Percentiles rank a stretch among this genome's conserved stretches.
Evolutionary conservation across 306 rosid genomes (phyloP).

Genomic region (Fagus crenata): DNA sequence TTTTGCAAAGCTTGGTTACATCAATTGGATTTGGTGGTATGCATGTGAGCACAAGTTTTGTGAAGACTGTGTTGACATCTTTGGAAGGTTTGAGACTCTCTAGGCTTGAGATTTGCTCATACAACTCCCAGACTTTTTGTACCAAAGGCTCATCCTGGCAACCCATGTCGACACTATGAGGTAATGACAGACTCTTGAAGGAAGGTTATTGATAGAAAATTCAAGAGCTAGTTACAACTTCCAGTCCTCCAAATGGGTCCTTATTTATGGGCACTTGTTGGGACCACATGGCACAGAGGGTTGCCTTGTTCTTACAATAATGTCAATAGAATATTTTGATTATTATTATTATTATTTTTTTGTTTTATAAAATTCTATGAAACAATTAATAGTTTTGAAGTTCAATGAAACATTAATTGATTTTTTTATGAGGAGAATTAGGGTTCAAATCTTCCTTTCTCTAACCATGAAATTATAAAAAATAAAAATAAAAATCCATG

Average conservation of each 20-base stretch:
- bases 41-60: conserved; percentile 74
- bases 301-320: neutral
- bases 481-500: too few relatives aligned
- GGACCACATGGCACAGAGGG: conserved; percentile 6
- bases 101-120: conserved; percentile 59
- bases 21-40: conserved; percentile 67
- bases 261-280: conserved; percentile 17
- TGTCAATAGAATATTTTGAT: neutral
- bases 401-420: too few relatives aligned
- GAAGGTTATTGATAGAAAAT: neutral
- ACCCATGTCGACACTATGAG: conserved; percentile 74
- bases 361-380: neutral
- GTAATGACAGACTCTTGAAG: neutral
- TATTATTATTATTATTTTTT: neutral
- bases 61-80: conserved; percentile 84
- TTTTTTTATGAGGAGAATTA: too few relatives aligned
- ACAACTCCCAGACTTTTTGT: conserved; percentile 47
- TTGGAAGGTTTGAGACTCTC: conserved; percentile 70
- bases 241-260: neutral
- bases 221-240: neutral
- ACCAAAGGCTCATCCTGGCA: conserved; percentile 58
- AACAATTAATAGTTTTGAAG: too few relatives aligned
- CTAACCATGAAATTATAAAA: too few relatives aligned
- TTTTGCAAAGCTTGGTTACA: conserved; percentile 42
- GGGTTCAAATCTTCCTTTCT: too few relatives aligned